Conservation (phyloP, 805 yeast genomes). For the Barnettozyma pratensis region DNA sequence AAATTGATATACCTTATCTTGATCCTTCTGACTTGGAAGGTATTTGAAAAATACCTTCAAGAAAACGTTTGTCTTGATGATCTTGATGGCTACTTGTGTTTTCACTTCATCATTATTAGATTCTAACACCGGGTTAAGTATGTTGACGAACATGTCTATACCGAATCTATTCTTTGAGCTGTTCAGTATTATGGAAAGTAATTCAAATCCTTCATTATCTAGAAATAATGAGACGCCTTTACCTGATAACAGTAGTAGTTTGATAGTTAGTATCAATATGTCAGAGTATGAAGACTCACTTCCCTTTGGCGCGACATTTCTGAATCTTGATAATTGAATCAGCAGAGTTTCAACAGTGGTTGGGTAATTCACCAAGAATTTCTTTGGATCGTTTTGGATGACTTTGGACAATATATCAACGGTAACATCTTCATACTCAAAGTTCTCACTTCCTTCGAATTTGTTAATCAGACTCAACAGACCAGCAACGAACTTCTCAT, state of each 20-base stretch:
- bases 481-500: neutral
- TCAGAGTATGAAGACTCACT: conserved; percentile 13
- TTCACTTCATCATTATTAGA: conserved; percentile 8
- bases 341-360: conserved; percentile 3
- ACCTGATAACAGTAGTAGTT: neutral
- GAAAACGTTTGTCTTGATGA: conserved; percentile 11
- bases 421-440: neutral
- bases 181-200: conserved; percentile 9
- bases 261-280: conserved; percentile 8
- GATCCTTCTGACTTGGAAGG: conserved; percentile 4
- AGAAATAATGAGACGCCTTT: conserved; percentile 12
- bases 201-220: conserved; percentile 18
- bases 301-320: neutral
- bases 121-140: conserved; percentile 12
- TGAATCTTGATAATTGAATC: conserved; percentile 4
- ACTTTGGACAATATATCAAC: neutral
- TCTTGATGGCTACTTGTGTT: conserved; percentile 8
- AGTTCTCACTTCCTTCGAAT: neutral
- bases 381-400: neutral
- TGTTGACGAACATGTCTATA: conserved; percentile 9
- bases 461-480: neutral
- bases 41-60: conserved; percentile 14
- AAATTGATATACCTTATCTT: conserved; percentile 2
- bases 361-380: conserved; percentile 2
- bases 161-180: conserved; percentile 6